Evolutionary conservation across 495 filamentous ascomycete species (phyloP), one percentile per base, ranked within the genome.

Genomic region (Penicillium atrosanguineum): DNA sequence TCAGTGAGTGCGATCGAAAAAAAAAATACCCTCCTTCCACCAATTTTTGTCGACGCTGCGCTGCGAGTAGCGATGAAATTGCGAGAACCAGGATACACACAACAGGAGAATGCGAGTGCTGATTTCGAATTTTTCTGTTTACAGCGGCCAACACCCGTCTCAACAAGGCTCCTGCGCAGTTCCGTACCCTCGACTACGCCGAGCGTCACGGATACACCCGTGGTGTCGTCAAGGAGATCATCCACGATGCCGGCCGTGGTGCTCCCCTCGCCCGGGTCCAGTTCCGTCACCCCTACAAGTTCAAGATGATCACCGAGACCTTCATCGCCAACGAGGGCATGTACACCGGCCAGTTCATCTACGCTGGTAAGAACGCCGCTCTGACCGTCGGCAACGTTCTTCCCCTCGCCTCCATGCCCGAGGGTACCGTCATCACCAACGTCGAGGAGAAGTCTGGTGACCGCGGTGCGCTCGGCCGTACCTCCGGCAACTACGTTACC

Each of bases 301-400:
- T 86, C 84, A 90, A 89, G 82, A 83, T 89, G 76, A 76, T 86
- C 74, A 91, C 85, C 74, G 92, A 90, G 87, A 95, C 94, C 58
- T 96, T 98, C 85, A 97, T 99, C 72, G 94, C 95, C 75, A 97
- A 97, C 79, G 94, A 99, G 84, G 94, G 94, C 80, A 96, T 97
- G 93, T 99, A 99, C 90, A 96, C 94, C 59, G 94, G 94, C 63
- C 92, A 96, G 80, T 99, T 99, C 83, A 91, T 99, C 87, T 99
- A 97, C 78, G 92, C 93, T 75, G 94, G 94, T 73, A 99, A 99
- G 88, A 90, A 95, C 79, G 95, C 94, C 62, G 80, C 84, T 54
- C 83, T 99, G 60, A 97, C 86, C 68, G 85, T 99, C 70, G 94
- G 94, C 72, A 99, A 99, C 81, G 78, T 99, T 70, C 89, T 99